Percentiles rank a stretch among this genome's conserved stretches.
phyloP scores from a whole-genome alignment of 192 early-diverging fungal species.

The Podila verticillata region DNA sequence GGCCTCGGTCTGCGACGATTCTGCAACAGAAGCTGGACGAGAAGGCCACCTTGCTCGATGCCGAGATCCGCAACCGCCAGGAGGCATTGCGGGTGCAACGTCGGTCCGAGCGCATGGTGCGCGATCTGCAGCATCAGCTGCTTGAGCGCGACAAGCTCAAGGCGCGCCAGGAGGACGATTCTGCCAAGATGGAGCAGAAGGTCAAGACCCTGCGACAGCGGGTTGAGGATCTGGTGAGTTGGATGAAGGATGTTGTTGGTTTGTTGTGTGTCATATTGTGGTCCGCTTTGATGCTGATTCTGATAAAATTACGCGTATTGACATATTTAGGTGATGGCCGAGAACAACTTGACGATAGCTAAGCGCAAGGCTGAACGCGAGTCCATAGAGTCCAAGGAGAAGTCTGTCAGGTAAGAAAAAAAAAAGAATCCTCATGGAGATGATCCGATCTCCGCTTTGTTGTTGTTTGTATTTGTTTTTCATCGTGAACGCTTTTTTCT shows the following conservation, averaged over 20 bases:
- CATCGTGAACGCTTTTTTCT: neutral
- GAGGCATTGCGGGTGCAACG: slow-evolving; percentile 67
- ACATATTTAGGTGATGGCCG: slow-evolving; percentile 31
- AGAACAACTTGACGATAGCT: slow-evolving; percentile 46
- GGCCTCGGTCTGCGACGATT: slow-evolving; percentile 63
- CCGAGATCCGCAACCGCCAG: slow-evolving; percentile 71
- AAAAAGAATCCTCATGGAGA: neutral
- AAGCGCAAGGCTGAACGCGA: slow-evolving; percentile 51
- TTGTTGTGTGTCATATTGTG: neutral
- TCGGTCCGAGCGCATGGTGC: slow-evolving; percentile 79
- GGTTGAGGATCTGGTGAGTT: slow-evolving; percentile 73
- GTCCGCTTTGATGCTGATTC: neutral
- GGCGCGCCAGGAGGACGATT: slow-evolving; percentile 71
- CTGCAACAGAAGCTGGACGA: slow-evolving; percentile 72
- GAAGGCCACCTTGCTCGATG: slow-evolving; percentile 64
- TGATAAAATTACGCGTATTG: neutral
- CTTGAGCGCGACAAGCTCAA: slow-evolving; percentile 82
- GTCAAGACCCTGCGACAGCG: slow-evolving; percentile 67
- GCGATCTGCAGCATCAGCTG: slow-evolving; percentile 89
- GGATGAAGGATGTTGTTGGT: neutral
- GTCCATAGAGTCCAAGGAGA: slow-evolving; percentile 43
- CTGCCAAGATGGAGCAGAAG: slow-evolving; percentile 76
- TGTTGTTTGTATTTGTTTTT: neutral
- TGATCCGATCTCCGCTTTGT: neutral
- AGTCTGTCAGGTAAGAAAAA: slow-evolving; percentile 35